These are phyloP conservation scores for Tetrapisispora arboricola DNA, from an alignment of 805 yeast genomes.

Conservation along the genomic window DNA sequence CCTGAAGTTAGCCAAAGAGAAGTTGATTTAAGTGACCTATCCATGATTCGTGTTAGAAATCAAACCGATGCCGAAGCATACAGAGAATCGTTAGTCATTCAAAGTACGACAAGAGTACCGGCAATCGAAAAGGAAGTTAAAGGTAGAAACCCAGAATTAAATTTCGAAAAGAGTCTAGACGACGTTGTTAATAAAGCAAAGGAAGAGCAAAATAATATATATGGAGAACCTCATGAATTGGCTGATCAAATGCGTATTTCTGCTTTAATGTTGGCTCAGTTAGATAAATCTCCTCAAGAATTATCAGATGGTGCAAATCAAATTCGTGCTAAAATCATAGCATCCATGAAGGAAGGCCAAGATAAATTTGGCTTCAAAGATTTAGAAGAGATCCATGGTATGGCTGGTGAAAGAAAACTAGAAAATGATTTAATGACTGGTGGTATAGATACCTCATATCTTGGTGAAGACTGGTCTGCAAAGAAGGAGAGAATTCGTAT, in stretches of 20 bases:
- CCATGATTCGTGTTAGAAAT: constrained; percentile 46
- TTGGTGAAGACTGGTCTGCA: constrained; percentile 89
- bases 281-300: constrained; percentile 53
- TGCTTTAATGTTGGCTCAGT: constrained; percentile 84
- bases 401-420: constrained; percentile 81
- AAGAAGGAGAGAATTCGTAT: constrained; percentile 73
- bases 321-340: constrained; percentile 58
- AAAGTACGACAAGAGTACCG: constrained; percentile 33
- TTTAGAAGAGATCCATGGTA: constrained; percentile 45
- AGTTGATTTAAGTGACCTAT: constrained; percentile 68
- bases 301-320: constrained; percentile 44
- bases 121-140: constrained; percentile 28
- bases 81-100: constrained; percentile 32
- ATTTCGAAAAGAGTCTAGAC: constrained; percentile 29
- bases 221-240: constrained; percentile 37
- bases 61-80: constrained; percentile 36
- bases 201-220: constrained; percentile 6
- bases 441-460: constrained; percentile 50
- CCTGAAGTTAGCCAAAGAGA: constrained; percentile 30
- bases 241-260: constrained; percentile 96
- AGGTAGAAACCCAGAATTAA: constrained; percentile 30
- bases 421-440: constrained; percentile 88
- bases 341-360: constrained; percentile 69
- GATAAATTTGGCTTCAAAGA: constrained; percentile 49
- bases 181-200: constrained; percentile 14